These are phyloP conservation scores for Artemisia argyi DNA, from an alignment of 129 eudicot species.

Conservation along the genomic window DNA sequence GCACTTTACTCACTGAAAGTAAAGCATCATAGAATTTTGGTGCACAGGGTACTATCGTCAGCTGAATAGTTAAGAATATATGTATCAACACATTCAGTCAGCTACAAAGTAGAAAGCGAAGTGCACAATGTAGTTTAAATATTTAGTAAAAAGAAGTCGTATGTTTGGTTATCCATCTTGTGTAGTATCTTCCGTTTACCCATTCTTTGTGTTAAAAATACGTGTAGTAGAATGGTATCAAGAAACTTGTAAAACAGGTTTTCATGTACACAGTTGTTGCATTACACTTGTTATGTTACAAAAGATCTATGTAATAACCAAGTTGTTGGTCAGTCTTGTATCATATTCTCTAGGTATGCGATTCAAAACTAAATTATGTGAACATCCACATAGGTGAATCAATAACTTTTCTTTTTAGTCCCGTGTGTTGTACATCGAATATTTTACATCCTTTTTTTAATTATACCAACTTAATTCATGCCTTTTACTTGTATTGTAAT, in stretches of 20 bases:
- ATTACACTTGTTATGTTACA: background rate
- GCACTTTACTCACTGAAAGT: no score
- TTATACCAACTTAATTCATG: background rate
- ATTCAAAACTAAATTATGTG: background rate
- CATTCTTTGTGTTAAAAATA: background rate
- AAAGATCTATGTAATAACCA: background rate
- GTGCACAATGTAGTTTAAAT: background rate
- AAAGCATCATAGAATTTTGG: background rate
- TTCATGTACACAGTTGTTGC: slow-evolving; percentile 8
- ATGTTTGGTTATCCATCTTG: background rate
- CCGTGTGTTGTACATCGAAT: background rate
- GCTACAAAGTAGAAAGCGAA: background rate
- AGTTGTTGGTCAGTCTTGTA: background rate
- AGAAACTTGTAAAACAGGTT: background rate
- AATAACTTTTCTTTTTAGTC: background rate
- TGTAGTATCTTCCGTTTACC: slow-evolving; percentile 1
- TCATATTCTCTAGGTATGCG: background rate
- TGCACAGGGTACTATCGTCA: background rate
- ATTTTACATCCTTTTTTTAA: background rate
- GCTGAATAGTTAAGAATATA: background rate
- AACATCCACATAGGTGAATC: background rate
- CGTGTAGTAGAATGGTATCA: background rate
- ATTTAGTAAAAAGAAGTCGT: background rate
- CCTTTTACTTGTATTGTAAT: slow-evolving; percentile 12
- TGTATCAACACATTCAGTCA: background rate